Evolutionary conservation across 192 early-diverging fungal species (phyloP), one percentile per base, ranked within the genome.

Genomic region (Haplosporangium gracile): DNA sequence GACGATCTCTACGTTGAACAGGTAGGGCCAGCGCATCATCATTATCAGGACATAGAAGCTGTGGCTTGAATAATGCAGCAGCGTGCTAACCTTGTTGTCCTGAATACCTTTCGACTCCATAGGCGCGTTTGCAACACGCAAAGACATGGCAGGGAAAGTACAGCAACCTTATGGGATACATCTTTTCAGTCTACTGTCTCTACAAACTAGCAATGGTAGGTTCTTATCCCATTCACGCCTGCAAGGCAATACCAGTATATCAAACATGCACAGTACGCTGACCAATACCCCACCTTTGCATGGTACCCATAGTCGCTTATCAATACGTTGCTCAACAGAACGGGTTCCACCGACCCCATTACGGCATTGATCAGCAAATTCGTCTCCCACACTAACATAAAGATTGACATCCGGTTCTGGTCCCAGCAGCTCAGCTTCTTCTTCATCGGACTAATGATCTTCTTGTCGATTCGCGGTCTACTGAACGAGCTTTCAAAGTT

Each of bases 401-500:
- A 90, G 60, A 81, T 99, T 75, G 97, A 98, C 80, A 88, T 96
- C 29, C 92, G 89, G 45, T 95, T 95, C 51, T 97, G 95, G 95
- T 96, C 97, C 26, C 96, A 97, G 87, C 97, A 98, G 81, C 90
- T 98, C 42, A 97, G 96, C 70, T 98, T 98, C 82, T 92, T 95
- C 75, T 94, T 98, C 88, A 94, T 98, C 65, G 97, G 97, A 36
- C 82, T 98, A 22, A 93, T 99, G 92, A 96, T 99, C 24, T 90
- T 97, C 47, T 91, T 94, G 2, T 95, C 96, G n/a, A 94, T 98
- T 45, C 95, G 98, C 38, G 96, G 97, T 1, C 91, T 98, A 73
- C 89, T 99, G 38, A 90, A 95, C 38, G 94, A 97, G 84, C 73
- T 85, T 16, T 69, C 89, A 13, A 89, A 93, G 91, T 91, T 97